These are phyloP conservation scores for Lithospermum erythrorhizon DNA, from an alignment of 257 asterid genomes.

Conservation along the genomic window DNA sequence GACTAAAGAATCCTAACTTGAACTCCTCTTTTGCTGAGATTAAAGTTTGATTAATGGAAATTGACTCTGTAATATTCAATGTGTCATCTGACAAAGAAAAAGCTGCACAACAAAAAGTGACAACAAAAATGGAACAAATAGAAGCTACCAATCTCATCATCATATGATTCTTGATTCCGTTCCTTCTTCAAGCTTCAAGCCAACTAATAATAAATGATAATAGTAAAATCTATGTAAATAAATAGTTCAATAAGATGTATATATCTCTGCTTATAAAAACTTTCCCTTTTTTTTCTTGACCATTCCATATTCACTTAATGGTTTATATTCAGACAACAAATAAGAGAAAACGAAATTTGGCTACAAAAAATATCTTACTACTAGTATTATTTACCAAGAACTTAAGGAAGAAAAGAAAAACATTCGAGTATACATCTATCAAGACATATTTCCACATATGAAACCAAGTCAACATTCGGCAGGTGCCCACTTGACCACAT, in stretches of 20 bases:
- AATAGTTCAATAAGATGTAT: background rate
- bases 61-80: background rate
- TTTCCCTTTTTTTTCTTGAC: background rate
- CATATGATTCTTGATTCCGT: background rate
- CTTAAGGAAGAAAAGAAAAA: no score
- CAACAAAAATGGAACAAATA: background rate
- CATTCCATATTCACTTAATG: background rate
- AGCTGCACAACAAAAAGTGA: background rate
- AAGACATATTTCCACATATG: background rate
- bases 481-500: background rate
- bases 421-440: no score
- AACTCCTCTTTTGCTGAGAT: constrained; percentile 24
- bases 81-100: background rate
- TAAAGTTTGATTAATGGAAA: background rate
- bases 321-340: background rate
- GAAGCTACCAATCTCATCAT: background rate
- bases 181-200: background rate
- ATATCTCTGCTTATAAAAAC: no score
- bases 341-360: background rate
- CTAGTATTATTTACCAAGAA: no score
- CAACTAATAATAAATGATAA: no score
- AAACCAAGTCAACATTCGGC: background rate
- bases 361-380: no score
- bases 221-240: no score
- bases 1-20: constrained; percentile 27